Conservation (phyloP, 1,284 basidiomycete genomes). For the Lentinus polychrous region DNA sequence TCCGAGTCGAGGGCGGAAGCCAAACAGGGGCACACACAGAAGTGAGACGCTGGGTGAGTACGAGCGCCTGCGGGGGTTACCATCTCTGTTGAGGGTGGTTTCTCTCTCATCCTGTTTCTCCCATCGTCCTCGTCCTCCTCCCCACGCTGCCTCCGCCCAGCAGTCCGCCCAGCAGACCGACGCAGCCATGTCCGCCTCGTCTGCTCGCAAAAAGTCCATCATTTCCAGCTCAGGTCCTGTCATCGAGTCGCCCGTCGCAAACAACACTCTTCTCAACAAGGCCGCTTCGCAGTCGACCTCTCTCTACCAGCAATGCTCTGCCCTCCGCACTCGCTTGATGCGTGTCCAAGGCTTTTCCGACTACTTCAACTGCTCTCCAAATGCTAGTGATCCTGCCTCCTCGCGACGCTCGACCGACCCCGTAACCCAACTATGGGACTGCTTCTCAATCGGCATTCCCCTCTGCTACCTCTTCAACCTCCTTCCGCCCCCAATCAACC, state of each 20-base stretch:
- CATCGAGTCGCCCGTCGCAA: conserved; percentile 67
- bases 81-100: too few relatives aligned
- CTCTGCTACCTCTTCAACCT: conserved; percentile 95
- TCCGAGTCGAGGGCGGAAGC: too few relatives aligned
- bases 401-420: conserved; percentile 74
- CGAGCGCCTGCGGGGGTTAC: too few relatives aligned
- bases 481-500: conserved; percentile 60
- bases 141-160: conserved; percentile 6
- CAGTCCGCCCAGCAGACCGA: conserved; percentile 3
- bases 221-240: conserved; percentile 56
- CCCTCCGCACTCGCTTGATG: conserved; percentile 65
- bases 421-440: conserved; percentile 91
- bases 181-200: conserved; percentile 54
- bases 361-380: conserved; percentile 58
- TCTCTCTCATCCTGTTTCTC: too few relatives aligned
- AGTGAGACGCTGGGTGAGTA: too few relatives aligned
- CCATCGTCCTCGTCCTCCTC: not conserved
- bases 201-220: conserved; percentile 79
- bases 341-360: conserved; percentile 65
- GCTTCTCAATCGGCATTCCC: conserved; percentile 88
- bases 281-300: conserved; percentile 74
- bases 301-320: conserved; percentile 83
- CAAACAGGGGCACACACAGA: too few relatives aligned
- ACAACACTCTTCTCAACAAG: conserved; percentile 83
- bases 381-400: conserved; percentile 40